Evolutionary conservation across 495 filamentous ascomycete species (phyloP).

Genomic region (Trichoderma erinaceum): DNA sequence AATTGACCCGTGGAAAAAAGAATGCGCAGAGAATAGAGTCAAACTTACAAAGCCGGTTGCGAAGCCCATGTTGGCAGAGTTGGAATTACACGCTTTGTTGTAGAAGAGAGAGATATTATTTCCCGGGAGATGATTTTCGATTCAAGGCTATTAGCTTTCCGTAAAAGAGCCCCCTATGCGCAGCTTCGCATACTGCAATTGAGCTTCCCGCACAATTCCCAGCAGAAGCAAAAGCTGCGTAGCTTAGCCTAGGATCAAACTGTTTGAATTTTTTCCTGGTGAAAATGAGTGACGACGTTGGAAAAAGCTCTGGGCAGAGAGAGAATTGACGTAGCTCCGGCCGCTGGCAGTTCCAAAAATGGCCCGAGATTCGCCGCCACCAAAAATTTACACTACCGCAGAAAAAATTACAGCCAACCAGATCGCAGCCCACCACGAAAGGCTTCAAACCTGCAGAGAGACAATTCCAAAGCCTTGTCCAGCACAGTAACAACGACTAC

Average conservation of each 20-base stretch:
- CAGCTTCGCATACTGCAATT: slow-evolving; percentile 9
- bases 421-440: slow-evolving; percentile 11
- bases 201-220: neutral
- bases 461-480: neutral
- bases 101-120: neutral
- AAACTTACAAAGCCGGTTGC: slow-evolving; percentile 70
- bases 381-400: neutral
- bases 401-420: slow-evolving; percentile 13
- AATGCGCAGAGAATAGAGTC: slow-evolving; percentile 11
- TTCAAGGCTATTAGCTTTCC: neutral
- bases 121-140: neutral
- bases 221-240: neutral
- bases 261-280: neutral
- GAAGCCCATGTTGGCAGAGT: slow-evolving; percentile 15
- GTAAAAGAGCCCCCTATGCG: neutral
- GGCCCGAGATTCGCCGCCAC: slow-evolving; percentile 13
- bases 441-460: neutral
- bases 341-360: neutral
- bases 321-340: slow-evolving; percentile 7
- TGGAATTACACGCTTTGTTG: neutral
- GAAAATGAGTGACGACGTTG: slow-evolving; percentile 1
- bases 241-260: neutral
- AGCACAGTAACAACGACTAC: slow-evolving; percentile 2
- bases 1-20: slow-evolving; percentile 16
- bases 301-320: neutral